Base-by-base conservation (phyloP, 202 grass and related monocot species). In the Panicum hallii region DNA sequence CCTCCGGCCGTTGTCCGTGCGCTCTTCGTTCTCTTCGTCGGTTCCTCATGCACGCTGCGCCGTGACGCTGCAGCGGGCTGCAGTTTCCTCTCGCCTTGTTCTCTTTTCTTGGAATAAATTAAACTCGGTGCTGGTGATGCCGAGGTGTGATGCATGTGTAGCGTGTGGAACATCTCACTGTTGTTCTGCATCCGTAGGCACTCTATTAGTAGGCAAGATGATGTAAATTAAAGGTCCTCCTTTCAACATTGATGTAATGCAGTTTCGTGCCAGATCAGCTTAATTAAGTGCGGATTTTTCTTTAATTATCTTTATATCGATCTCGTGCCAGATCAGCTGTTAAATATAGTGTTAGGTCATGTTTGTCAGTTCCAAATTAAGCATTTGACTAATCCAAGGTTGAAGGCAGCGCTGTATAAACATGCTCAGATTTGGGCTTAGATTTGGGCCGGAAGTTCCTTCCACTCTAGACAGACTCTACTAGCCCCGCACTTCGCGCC, bases 301-400 rank as follows among this genome's bases (percentile, higher is more conserved):
- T 38, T 38, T 38, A 38, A 38, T 32, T 32, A 2, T 32, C 32
- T 2, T 32, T 32, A 32, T 32, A 32, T 32, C 32, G 32, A 32
- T 32, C 2, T 26, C 26, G 26, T 26, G 26, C 26, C 26, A 26
- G 26, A 26, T 26, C 26, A 26, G 34, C 53, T 42, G 53, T 42
- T 42, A 75, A 75, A 75, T 75, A 42, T 75, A 75, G 72, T 13
- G 11, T 19, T 7, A 11, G 4, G 26, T 23, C 45, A 64, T 78
- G 23, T 78, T 64, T 64, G 17, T 49, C 46, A 3, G 2, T 52
- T 52, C 45, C 4, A 13, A 66, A 79, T 79, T 53, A 77, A 42
- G 20, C 46, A 52, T 0, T 22, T 6, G 6, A 4, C 77, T 52
- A 79, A 23, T 66, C 61, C 22, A 23, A 67, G 10, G 46, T 67